A percentile compares a stretch with the other conserved stretches of the same genome.
These are phyloP conservation scores for Kingdonia uniflora DNA, from an alignment of 164 flowering plant genomes.

Conservation along the genomic window DNA sequence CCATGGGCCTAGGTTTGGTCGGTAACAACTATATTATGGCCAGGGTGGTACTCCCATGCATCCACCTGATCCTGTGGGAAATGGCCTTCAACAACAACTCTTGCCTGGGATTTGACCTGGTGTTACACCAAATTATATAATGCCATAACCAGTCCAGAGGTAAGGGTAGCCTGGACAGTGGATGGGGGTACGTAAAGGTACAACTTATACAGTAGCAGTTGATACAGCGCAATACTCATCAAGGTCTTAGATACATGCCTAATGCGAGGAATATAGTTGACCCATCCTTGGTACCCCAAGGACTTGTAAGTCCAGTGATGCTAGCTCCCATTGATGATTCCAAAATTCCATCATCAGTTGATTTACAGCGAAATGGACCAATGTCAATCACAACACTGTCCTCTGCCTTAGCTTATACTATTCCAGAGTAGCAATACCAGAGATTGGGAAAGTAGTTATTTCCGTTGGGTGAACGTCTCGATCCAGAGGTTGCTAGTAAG, in stretches of 20 bases:
- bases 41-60: too few relatives aligned
- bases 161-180: too few relatives aligned
- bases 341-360: slow-evolving; percentile 25
- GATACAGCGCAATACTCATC: slow-evolving; percentile 34
- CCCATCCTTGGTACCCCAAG: slow-evolving; percentile 40
- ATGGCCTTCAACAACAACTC: slow-evolving; percentile 63
- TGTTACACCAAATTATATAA: too few relatives aligned
- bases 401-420: slow-evolving; percentile 58
- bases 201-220: slow-evolving; percentile 29
- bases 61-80: slow-evolving; percentile 45
- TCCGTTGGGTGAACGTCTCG: slow-evolving; percentile 51
- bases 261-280: slow-evolving; percentile 38
- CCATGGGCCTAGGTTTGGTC: background rate
- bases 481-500: too few relatives aligned
- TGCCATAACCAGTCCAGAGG: too few relatives aligned
- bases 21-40: slow-evolving; percentile 40
- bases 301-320: too few relatives aligned
- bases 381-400: slow-evolving; percentile 49
- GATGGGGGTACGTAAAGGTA: too few relatives aligned
- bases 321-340: slow-evolving; percentile 38
- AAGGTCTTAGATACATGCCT: slow-evolving; percentile 39
- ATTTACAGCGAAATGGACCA: slow-evolving; percentile 31
- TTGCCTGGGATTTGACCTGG: too few relatives aligned
- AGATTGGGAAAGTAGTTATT: slow-evolving; percentile 68
- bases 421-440: slow-evolving; percentile 44